These are phyloP conservation scores for Strobilomyces confusus DNA, from an alignment of 768 basidiomycete species.

Conservation along the genomic window DNA sequence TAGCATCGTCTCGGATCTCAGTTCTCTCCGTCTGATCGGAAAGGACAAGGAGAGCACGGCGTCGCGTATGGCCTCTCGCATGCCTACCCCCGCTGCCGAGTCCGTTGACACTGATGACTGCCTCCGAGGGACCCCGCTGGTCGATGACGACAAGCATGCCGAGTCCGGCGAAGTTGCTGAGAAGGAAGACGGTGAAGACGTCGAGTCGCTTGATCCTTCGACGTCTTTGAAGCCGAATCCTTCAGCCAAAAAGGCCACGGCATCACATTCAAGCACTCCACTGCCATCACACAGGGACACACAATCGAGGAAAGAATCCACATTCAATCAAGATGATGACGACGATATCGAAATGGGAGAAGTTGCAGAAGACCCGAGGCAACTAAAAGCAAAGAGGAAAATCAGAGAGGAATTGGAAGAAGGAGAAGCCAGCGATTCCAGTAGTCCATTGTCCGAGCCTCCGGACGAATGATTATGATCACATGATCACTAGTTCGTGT, in stretches of 20 bases:
- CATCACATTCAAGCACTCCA: constrained; percentile 32
- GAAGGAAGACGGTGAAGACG: constrained; percentile 35
- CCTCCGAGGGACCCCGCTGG: constrained; percentile 17
- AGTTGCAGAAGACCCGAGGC: constrained; percentile 67
- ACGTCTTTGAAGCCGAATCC: constrained; percentile 31
- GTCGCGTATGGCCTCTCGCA: constrained; percentile 38
- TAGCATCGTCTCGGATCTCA: constrained; percentile 57
- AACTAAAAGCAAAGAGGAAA: constrained; percentile 45
- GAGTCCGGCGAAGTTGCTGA: constrained; percentile 43
- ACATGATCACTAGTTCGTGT: constrained; percentile 10
- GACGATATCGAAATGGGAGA: constrained; percentile 94
- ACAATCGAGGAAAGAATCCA: constrained; percentile 14
- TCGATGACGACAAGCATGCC: constrained; percentile 33
- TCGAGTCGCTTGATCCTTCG: constrained; percentile 29
- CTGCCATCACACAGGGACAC: constrained; percentile 23
- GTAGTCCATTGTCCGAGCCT: constrained; percentile 73
- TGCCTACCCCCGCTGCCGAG: constrained; percentile 51
- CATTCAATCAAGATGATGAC: constrained; percentile 33
- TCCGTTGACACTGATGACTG: constrained; percentile 24
- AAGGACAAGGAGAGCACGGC: constrained; percentile 54
- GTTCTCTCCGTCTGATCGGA: constrained; percentile 59
- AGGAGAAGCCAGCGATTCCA: constrained; percentile 80
- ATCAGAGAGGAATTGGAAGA: constrained; percentile 74
- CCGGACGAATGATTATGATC: constrained; percentile 47
- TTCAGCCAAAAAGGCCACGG: constrained; percentile 30